Percentiles rank a stretch among this genome's conserved stretches.
phyloP scores from a whole-genome alignment of 75 land plant species.

The Larix kaempferi region DNA sequence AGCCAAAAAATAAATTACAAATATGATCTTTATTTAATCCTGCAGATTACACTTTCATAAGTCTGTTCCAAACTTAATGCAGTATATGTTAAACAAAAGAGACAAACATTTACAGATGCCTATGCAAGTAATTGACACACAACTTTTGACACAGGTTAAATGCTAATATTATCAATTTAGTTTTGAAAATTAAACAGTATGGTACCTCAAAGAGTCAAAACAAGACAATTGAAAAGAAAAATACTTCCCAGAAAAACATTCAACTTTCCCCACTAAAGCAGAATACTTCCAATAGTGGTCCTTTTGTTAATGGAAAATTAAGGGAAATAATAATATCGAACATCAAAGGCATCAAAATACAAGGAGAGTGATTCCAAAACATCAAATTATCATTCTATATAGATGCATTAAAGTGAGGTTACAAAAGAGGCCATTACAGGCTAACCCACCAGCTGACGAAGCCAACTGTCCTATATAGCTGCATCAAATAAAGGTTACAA shows the following conservation, averaged over 20 bases:
- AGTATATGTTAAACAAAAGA: background rate
- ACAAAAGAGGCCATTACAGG: too few relatives aligned
- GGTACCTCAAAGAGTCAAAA: background rate
- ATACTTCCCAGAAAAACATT: background rate
- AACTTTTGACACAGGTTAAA: background rate
- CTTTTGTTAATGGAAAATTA: background rate
- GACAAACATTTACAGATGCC: background rate
- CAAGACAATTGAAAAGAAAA: background rate
- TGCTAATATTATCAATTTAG: background rate
- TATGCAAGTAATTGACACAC: background rate
- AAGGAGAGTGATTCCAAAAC: background rate
- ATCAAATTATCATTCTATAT: background rate
- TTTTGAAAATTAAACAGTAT: background rate
- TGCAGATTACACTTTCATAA: background rate
- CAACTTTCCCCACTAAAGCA: background rate
- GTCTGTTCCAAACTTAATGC: background rate
- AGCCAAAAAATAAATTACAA: background rate
- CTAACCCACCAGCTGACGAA: too few relatives aligned
- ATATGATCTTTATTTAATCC: background rate
- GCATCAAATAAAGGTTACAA: background rate
- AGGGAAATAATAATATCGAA: background rate
- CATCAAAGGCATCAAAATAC: background rate
- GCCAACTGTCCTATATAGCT: background rate
- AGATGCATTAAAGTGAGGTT: too few relatives aligned
- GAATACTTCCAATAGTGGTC: background rate